Base-by-base conservation (phyloP, 106 monocot genomes). In the Xerophyta viscosa region DNA sequence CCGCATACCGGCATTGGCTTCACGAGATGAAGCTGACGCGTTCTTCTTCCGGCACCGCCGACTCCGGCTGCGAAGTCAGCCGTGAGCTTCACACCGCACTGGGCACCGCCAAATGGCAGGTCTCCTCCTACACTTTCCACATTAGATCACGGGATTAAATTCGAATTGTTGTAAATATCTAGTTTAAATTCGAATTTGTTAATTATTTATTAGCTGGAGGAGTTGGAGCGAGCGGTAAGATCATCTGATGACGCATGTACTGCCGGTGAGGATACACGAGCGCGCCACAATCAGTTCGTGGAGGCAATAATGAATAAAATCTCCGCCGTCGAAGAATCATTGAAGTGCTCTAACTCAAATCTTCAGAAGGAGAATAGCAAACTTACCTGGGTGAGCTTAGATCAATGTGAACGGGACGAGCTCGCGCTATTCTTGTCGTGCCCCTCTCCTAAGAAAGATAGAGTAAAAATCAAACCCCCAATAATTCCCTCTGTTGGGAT, bases 61-160 rank as follows among this genome's bases (percentile, higher is more conserved):
- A 28, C 26, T 13, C 58, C 1, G n/a, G 48, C 2, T 8, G 9
- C 20, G 84, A 86, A 18, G 47, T 86, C 27, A 67, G 47, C 37
- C 49, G 80, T 8, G 85, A 85, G 47, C 76, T 85, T 22, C 76
- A 66, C 17, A 76, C 76, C 4, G 65, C 72, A 11, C 63, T 86
- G 11, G 80, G 85, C 45, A 86, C 85, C 4, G 76, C 85, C 2
- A 86, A 86, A 59, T 86, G 85, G 85, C 85, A 86, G 85, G 85
- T 86, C 31, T 55, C 17, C 37, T 7, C n/a, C 18, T 23, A 29
- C 28, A 30, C 26, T 24, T 27, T 15, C 26, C 33, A 33, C 33
- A 33, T 33, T 33, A 6, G 11, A 33, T 11, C 11, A 33, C 5
- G 5, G 5, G 33, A 33, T 6, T 33, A 33, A 33, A 6, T 51